These are phyloP conservation scores for Macadamia integrifolia DNA, from an alignment of 164 flowering plant genomes.

Conservation along the genomic window DNA sequence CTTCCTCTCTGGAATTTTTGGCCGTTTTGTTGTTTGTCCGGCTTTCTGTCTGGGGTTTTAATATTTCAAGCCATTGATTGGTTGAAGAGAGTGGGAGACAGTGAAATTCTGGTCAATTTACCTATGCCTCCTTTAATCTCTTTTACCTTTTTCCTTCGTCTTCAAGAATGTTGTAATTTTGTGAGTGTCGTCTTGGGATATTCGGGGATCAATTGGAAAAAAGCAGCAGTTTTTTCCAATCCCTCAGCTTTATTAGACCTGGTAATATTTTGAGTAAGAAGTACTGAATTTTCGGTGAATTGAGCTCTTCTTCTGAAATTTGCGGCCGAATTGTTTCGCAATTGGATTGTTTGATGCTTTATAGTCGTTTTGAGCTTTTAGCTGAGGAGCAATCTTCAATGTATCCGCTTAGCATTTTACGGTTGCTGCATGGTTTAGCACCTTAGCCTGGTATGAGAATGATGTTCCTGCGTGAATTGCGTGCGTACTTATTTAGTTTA, in stretches of 20 bases:
- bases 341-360: too few species aligned
- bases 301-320: neutral
- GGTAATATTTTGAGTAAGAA: neutral
- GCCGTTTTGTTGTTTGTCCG: neutral
- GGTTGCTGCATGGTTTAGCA: neutral
- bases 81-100: neutral
- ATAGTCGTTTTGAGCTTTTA: neutral
- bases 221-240: neutral
- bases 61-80: neutral
- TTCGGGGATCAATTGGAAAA: neutral
- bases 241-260: neutral
- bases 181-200: neutral
- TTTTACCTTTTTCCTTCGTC: neutral
- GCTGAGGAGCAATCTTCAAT: neutral
- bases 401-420: neutral
- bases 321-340: too few species aligned
- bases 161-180: neutral
- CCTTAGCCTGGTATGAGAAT: neutral
- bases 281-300: neutral
- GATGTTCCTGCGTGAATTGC: neutral
- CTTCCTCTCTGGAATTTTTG: neutral
- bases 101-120: neutral
- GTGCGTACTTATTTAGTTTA: neutral
- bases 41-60: constrained; percentile 12
- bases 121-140: constrained; percentile 1